These are phyloP conservation scores for Verticillium zaregamsianum DNA, from an alignment of 2,329 filamentous ascomycete genomes.

Conservation along the genomic window DNA sequence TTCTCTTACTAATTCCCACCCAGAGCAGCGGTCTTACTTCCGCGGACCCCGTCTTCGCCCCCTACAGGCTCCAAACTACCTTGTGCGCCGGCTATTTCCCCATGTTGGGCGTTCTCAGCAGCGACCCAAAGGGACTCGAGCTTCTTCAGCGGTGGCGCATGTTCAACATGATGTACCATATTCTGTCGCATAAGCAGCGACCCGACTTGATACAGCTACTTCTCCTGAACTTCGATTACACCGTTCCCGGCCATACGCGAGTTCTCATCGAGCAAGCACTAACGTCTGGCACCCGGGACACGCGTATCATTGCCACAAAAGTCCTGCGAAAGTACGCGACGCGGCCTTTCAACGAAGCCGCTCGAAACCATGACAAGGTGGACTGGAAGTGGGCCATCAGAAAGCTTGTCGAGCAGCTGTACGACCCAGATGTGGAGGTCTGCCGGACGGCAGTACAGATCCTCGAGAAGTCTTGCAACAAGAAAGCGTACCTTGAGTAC, in stretches of 20 bases:
- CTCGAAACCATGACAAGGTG: conserved; percentile 26
- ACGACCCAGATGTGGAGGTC: conserved; percentile 95
- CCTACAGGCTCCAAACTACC: conserved; percentile 77
- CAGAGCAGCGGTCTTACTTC: conserved; percentile 72
- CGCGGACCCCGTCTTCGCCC: conserved; percentile 83
- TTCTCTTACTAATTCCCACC: conserved; percentile 1
- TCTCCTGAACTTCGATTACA: conserved; percentile 89
- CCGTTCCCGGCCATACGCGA: conserved; percentile 79
- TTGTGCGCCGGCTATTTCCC: conserved; percentile 91
- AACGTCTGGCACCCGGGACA: conserved; percentile 85
- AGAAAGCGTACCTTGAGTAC: conserved; percentile 85
- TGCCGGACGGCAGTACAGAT: conserved; percentile 97
- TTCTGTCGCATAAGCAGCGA: conserved; percentile 84
- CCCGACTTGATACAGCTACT: conserved; percentile 88
- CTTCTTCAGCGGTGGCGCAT: conserved; percentile 96
- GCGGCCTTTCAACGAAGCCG: conserved; percentile 33
- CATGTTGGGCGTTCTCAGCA: conserved; percentile 82
- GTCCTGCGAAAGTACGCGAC: conserved; percentile 83
- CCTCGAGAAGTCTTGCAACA: conserved; percentile 93
- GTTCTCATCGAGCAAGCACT: conserved; percentile 92
- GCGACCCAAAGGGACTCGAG: conserved; percentile 74
- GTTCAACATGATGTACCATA: conserved; percentile 99
- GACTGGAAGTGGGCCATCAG: conserved; percentile 95
- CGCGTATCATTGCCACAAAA: conserved; percentile 85
- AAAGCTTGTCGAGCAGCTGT: conserved; percentile 94